Conservation (phyloP, 441 rosid species). For the Corymbia citriodora region DNA sequence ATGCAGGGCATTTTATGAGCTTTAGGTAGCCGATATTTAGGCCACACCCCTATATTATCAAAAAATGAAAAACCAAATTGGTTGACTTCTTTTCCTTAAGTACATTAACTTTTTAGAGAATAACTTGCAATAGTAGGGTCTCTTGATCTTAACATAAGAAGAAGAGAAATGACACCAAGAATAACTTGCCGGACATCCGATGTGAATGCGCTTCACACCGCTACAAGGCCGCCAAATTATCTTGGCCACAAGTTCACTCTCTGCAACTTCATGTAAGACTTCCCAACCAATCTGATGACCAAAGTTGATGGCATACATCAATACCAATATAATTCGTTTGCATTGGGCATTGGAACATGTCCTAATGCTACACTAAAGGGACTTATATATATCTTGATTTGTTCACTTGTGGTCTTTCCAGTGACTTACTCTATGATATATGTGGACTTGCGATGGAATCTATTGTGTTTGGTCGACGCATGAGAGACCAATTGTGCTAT, state of each 20-base stretch:
- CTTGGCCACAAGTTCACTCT: slow-evolving; percentile 23
- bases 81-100: too few species aligned
- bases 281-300: not conserved
- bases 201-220: not conserved
- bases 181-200: slow-evolving; percentile 7
- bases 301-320: too few species aligned
- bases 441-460: not conserved
- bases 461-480: not conserved
- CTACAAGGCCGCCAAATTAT: slow-evolving; percentile 15
- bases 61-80: not conserved
- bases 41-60: not conserved
- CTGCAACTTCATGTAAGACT: slow-evolving; percentile 17
- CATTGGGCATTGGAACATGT: too few species aligned
- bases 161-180: slow-evolving; percentile 21
- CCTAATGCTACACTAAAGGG: too few species aligned
- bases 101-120: not conserved
- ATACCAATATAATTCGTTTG: too few species aligned
- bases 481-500: not conserved
- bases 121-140: not conserved
- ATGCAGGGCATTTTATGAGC: not conserved
- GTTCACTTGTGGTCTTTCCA: too few species aligned
- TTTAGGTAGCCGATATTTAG: not conserved
- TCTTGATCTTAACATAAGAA: slow-evolving; percentile 11
- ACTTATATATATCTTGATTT: too few species aligned
- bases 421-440: too few species aligned